Evolutionary conservation across 1,284 basidiomycete species (phyloP).

Genomic region (Thelephora terrestris): DNA sequence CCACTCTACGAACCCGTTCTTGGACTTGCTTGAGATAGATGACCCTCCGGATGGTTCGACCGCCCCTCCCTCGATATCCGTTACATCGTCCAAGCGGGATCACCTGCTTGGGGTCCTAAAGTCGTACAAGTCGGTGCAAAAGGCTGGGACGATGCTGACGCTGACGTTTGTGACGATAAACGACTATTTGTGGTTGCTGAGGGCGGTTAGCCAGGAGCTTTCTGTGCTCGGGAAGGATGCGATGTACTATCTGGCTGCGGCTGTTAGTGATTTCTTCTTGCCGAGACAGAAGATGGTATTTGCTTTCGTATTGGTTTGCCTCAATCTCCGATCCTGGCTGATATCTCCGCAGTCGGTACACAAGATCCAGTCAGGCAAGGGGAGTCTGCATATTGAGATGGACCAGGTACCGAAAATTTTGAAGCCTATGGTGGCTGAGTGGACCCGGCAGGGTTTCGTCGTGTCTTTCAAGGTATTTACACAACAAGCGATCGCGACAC

Average conservation of each 20-base stretch:
- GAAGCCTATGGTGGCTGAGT: constrained; percentile 87
- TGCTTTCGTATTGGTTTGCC: constrained; percentile 1
- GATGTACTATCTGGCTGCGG: constrained; percentile 96
- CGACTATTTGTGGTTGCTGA: constrained; percentile 91
- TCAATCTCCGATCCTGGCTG: neutral
- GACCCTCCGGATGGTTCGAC: constrained; percentile 14
- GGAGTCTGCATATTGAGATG: constrained; percentile 91
- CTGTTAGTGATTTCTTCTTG: constrained; percentile 96
- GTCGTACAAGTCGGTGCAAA: constrained; percentile 76
- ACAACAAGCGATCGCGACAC: no score
- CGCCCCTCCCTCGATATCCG: constrained; percentile 41
- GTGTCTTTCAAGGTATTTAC: constrained; percentile 87
- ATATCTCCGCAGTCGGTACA: constrained; percentile 68
- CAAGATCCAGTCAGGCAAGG: constrained; percentile 96
- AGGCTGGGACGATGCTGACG: constrained; percentile 67
- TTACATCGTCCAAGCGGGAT: constrained; percentile 51
- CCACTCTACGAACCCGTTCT: constrained; percentile 95
- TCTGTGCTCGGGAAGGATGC: constrained; percentile 58
- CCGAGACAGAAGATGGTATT: constrained; percentile 78
- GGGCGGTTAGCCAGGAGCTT: constrained; percentile 71
- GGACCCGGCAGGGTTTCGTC: constrained; percentile 86
- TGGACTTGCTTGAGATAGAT: constrained; percentile 87
- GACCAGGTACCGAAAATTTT: constrained; percentile 97
- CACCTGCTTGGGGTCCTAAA: constrained; percentile 68
- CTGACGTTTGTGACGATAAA: constrained; percentile 92